Conservation (phyloP, 2,329 filamentous ascomycete species). For the Neonectria faginata region DNA sequence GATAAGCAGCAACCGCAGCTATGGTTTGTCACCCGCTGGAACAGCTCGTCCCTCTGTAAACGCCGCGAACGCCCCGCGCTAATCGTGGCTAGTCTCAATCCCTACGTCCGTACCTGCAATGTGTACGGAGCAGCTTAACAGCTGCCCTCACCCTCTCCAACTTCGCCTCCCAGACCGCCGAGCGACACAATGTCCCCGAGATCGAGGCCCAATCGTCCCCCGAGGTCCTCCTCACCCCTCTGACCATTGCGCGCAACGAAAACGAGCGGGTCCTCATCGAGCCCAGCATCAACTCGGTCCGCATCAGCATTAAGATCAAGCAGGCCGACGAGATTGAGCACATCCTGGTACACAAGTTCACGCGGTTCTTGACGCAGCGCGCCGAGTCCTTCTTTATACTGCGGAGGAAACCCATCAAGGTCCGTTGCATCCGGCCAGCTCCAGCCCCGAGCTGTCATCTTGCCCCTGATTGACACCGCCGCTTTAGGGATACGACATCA, state of each 20-base stretch:
- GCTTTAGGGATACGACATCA: conserved; percentile 92
- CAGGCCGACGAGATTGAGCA: conserved; percentile 99
- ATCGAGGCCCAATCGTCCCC: conserved; percentile 94
- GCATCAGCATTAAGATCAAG: conserved; percentile 99
- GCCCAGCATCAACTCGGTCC: conserved; percentile 95
- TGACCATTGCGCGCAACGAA: conserved; percentile 93
- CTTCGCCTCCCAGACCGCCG: conserved; percentile 96
- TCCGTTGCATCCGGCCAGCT: conserved; percentile 55
- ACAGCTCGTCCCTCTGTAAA: not conserved
- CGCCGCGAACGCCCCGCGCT: conserved; percentile 29
- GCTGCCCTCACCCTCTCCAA: conserved; percentile 90
- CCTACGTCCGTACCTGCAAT: conserved; percentile 94
- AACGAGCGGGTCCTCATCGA: conserved; percentile 97
- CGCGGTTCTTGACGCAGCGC: conserved; percentile 82
- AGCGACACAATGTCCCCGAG: conserved; percentile 98
- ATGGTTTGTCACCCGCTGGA: conserved; percentile 36
- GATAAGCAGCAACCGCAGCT: conserved; percentile 24
- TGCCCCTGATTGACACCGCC: conserved; percentile 39
- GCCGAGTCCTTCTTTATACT: conserved; percentile 98
- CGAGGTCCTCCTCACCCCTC: conserved; percentile 90
- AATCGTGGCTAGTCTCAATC: conserved; percentile 81
- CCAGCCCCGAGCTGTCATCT: conserved; percentile 23
- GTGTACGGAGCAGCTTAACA: conserved; percentile 92
- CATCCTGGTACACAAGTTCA: conserved; percentile 98
- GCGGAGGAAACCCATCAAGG: conserved; percentile 93